Conservation (phyloP, 805 yeast genomes). For the Maudiozyma bulderi region DNA sequence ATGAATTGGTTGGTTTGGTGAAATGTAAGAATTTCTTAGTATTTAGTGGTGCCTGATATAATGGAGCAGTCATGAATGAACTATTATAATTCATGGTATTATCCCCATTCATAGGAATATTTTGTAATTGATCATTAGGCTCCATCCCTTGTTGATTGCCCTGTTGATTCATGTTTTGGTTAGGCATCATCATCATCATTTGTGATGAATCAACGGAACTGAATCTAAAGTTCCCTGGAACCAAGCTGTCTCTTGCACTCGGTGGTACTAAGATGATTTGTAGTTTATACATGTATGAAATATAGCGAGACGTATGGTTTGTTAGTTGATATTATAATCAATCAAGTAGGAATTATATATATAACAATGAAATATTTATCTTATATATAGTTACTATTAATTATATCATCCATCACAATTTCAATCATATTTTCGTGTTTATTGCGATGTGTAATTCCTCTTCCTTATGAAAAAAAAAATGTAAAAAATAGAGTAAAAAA, state of each 20-base stretch:
- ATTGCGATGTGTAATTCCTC: too few relatives aligned
- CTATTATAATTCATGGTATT: conserved; percentile 2
- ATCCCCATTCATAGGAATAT: neutral
- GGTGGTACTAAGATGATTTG: conserved; percentile 39
- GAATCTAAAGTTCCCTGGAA: conserved; percentile 13
- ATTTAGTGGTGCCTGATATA: conserved; percentile 12
- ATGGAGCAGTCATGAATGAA: conserved; percentile 7
- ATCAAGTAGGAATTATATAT: too few relatives aligned
- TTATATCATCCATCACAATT: too few relatives aligned
- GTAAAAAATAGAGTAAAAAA: too few relatives aligned
- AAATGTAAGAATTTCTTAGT: conserved; percentile 55
- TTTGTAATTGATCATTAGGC: conserved; percentile 2
- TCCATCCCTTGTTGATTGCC: conserved; percentile 8
- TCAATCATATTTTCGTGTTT: too few relatives aligned
- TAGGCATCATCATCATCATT: conserved; percentile 14
- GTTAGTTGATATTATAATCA: too few relatives aligned
- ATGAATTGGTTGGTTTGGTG: conserved; percentile 38
- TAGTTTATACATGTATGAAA: conserved; percentile 29
- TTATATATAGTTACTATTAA: too few relatives aligned
- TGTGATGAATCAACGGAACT: conserved; percentile 20
- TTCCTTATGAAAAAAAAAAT: too few relatives aligned
- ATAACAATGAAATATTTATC: too few relatives aligned
- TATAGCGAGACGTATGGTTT: neutral
- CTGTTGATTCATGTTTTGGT: conserved; percentile 6
- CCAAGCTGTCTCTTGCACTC: conserved; percentile 22